Percentiles rank a stretch among this genome's conserved stretches.
Evolutionary conservation across 495 filamentous ascomycete species (phyloP).

Genomic region (Immersiella caudata): DNA sequence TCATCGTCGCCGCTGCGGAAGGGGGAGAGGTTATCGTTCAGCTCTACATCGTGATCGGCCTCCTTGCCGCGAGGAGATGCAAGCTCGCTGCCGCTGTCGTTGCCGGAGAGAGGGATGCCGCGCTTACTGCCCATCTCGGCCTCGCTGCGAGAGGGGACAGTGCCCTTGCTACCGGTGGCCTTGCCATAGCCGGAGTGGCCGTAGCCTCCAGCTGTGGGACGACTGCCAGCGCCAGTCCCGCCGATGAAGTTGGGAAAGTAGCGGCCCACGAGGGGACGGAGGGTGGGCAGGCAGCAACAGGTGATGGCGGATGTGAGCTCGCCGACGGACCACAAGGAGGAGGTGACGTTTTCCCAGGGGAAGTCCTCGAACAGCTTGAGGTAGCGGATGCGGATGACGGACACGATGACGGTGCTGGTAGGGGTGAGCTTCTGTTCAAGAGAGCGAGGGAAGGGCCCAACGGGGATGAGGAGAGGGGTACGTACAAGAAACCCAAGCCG

Average conservation of each 20-base stretch:
- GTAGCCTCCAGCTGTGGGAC: no score
- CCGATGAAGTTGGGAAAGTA: slow-evolving; percentile 33
- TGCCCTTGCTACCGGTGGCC: neutral
- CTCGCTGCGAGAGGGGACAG: neutral
- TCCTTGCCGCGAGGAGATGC: neutral
- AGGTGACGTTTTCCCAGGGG: slow-evolving; percentile 54
- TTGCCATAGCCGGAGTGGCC: neutral
- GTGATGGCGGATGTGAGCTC: slow-evolving; percentile 59
- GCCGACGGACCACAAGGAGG: slow-evolving; percentile 57
- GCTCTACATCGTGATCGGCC: neutral
- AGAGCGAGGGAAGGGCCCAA: neutral
- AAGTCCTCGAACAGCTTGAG: slow-evolving; percentile 45
- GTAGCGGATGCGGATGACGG: slow-evolving; percentile 53
- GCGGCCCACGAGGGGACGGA: slow-evolving; percentile 47
- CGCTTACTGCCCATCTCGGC: neutral
- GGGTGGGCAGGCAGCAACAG: slow-evolving; percentile 54
- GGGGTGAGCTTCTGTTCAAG: neutral
- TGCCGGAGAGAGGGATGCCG: neutral
- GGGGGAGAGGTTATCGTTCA: neutral
- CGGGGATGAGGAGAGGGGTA: neutral
- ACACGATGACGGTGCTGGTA: slow-evolving; percentile 51
- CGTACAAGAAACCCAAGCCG: slow-evolving; percentile 43
- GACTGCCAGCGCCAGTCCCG: no score
- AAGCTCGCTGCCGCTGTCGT: slow-evolving; percentile 13
- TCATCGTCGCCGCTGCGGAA: neutral